These are phyloP conservation scores for Geotrichum restrictum DNA, from an alignment of 1,139 yeast genomes.

Conservation along the genomic window DNA sequence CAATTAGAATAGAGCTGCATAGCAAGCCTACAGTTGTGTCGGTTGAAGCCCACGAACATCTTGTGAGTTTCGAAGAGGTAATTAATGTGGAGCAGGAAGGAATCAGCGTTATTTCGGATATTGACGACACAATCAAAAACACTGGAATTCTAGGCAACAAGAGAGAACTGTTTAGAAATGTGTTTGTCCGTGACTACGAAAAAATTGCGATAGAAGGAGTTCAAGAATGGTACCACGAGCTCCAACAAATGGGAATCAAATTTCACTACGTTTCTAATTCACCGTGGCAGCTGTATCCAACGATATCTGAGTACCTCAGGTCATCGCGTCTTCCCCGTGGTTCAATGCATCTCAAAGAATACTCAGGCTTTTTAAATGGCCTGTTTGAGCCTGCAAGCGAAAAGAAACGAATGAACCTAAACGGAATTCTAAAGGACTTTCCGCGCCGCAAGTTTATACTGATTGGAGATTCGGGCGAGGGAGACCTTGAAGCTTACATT, in stretches of 20 bases:
- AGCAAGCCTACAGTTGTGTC: conserved; percentile 29
- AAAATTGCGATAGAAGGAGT: conserved; percentile 73
- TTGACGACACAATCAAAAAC: conserved; percentile 87
- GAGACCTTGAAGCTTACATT: conserved; percentile 86
- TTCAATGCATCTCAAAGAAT: conserved; percentile 81
- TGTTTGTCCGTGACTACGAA: conserved; percentile 60
- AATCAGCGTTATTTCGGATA: conserved; percentile 77
- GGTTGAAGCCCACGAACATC: conserved; percentile 27
- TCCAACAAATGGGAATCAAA: conserved; percentile 45
- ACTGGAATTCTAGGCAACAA: conserved; percentile 91
- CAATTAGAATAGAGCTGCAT: conserved; percentile 33
- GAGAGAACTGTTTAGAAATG: conserved; percentile 72
- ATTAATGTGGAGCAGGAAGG: conserved; percentile 43
- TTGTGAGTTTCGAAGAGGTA: conserved; percentile 22
- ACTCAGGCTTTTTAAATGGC: conserved; percentile 73
- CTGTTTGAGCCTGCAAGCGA: conserved; percentile 84
- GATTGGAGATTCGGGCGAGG: conserved; percentile 94
- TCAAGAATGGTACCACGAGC: conserved; percentile 59
- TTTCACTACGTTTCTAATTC: conserved; percentile 93
- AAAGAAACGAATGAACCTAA: conserved; percentile 64
- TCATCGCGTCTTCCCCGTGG: conserved; percentile 62
- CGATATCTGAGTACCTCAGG: conserved; percentile 57
- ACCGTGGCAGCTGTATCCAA: conserved; percentile 81
- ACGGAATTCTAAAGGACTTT: conserved; percentile 66
- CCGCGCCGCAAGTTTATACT: conserved; percentile 73